Base-by-base conservation (phyloP, 768 basidiomycete species). In the Auricularia auricula-judae region DNA sequence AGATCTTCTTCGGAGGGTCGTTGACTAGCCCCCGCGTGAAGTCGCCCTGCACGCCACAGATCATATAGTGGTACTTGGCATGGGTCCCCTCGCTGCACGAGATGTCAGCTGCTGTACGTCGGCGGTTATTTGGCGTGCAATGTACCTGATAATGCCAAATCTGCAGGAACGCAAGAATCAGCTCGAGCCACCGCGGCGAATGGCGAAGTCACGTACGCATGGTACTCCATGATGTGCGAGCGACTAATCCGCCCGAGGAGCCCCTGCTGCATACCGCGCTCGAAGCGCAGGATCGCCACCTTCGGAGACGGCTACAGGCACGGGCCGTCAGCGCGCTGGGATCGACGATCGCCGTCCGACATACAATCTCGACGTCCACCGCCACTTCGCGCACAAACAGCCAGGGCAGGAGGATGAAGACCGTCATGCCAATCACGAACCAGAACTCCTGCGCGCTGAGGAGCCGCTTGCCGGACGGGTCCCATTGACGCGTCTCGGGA, bases 181-280 rank as follows among this genome's bases (percentile, higher is more conserved):
- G 21, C 43, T 44, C 4, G 47, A 18, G 18, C 47, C 7, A 18
- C 1, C 16, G 18, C 47, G 39, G 39, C 8, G 39, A 10, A 3
- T 5, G 21, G 18, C 7, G 47, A 16, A 21, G 18, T 8, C 18
- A 51, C 70, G 62, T 69, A 71, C 14, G 70, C 66, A 44, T 71
- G 70, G 65, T 71, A 71, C 61, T 80, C 78, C 77, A 76, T 72
- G 54, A 78, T 71, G 1, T 76, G 69, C 2, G 74, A 73, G 33
- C 77, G 76, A 44, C 76, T 76, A 66, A 80, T 74, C 11, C 79
- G 75, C 4, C 74, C 76, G 3, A 80, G 71, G 42, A 80, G 73
- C n/a, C 79, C 78, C 58, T 80, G 78, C 66, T 79, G 78, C 76
- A 80, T 78, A 21, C 78, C 78, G 39, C 78, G 76, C 67, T 76